A percentile compares a stretch with the other conserved stretches of the same genome.
Evolutionary conservation across 306 rosid genomes (phyloP).

Genomic region (Medicago lupulina): DNA sequence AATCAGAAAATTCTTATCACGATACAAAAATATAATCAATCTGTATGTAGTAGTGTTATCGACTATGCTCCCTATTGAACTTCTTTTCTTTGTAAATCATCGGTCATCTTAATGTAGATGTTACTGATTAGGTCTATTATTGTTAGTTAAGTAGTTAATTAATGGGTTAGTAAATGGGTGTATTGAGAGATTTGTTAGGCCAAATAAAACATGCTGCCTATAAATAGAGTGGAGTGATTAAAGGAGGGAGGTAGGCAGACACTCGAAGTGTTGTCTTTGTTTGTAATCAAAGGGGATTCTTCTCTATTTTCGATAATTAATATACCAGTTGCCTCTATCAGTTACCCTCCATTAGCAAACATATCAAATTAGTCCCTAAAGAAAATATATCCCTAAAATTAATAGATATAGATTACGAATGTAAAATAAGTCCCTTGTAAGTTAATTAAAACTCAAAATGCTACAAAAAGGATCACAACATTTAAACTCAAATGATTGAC

Average conservation of each 20-base stretch:
- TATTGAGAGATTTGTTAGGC: too few species aligned
- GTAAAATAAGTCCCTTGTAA: background rate
- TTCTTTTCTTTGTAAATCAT: background rate
- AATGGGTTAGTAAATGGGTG: too few species aligned
- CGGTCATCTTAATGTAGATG: background rate
- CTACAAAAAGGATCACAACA: background rate
- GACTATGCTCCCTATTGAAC: background rate
- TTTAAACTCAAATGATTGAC: background rate
- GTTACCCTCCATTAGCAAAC: background rate
- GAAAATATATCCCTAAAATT: too few species aligned
- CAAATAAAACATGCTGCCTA: too few species aligned
- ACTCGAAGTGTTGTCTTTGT: too few species aligned
- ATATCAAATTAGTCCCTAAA: background rate
- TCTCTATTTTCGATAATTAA: too few species aligned
- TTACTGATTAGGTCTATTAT: too few species aligned
- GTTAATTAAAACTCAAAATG: background rate
- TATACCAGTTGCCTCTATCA: too few species aligned
- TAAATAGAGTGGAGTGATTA: too few species aligned
- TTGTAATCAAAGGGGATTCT: too few species aligned
- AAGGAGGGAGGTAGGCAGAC: too few species aligned
- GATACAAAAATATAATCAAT: conserved; percentile 18
- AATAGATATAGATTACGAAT: background rate
- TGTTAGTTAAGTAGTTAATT: too few species aligned
- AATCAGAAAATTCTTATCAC: conserved; percentile 22
- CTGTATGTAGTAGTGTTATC: background rate